Evolutionary conservation across 768 basidiomycete genomes (phyloP), one percentile per base, ranked within the genome.

Genomic region (Boletus barrowsii): DNA sequence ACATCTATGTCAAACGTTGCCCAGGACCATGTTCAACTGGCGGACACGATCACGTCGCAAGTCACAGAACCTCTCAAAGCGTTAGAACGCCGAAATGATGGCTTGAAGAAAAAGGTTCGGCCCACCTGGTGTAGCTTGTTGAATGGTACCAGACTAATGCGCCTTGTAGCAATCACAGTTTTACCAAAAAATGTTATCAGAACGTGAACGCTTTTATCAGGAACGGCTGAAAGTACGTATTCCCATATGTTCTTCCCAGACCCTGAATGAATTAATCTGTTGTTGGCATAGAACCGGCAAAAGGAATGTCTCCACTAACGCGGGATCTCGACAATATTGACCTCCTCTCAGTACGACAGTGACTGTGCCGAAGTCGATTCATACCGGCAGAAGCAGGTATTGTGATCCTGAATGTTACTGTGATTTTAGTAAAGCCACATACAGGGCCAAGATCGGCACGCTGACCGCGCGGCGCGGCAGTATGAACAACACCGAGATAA

Each of bases 351-450:
- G 90, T 93, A 93, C 62, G 87, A 92, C 60, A 85, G 84, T 29
- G 84, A 90, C 60, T 93, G 91, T 66, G 63, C 65, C 15, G 89
- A 91, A 67, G 81, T 88, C 20, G 88, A 89, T 62, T 68, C 76
- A 20, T 79, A 83, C 62, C 84, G 87, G 46, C 88, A 90, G 75
- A 93, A 91, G 71, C 90, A 92, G 81, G 90, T 63, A 58, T 49
- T 54, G 53, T 45, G 15, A 35, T 49, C 42, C 26, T 13, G n/a
- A 29, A 42, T 40, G 24, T 45, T 53, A 14, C 8, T 40, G 24
- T 49, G 32, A 47, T 53, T 32, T 20, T 49, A 35, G 26, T 55
- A 52, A 54, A 59, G 51, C 47, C 42, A n/a, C 43, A 18, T 47
- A 24, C 60, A 90, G 88, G 81, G 76, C 47, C 83, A 90, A 63